phyloP scores from a whole-genome alignment of 139 green algal genomes.

The Chlamydomonas applanata region DNA sequence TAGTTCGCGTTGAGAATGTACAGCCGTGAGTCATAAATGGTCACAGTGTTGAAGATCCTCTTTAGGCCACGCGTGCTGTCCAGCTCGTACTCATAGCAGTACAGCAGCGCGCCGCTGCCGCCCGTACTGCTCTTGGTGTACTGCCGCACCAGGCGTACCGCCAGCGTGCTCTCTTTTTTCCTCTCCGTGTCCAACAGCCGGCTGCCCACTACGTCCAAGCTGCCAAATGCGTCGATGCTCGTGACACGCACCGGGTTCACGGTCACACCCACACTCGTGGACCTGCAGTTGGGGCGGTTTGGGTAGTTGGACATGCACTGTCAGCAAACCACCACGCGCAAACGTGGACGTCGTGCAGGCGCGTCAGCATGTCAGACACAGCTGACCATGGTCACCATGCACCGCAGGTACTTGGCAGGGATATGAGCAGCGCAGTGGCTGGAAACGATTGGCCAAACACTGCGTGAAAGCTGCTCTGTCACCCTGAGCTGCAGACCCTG shows the following conservation, averaged over 20 bases:
- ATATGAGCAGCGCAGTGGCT: neutral
- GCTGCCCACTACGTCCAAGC: constrained; percentile 44
- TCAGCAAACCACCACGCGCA: neutral
- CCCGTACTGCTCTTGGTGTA: constrained; percentile 9
- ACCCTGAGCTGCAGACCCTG: neutral
- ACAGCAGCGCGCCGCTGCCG: constrained; percentile 33
- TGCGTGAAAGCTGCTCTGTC: neutral
- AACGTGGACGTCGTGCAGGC: neutral
- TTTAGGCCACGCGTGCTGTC: constrained; percentile 75
- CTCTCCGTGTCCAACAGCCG: constrained; percentile 48
- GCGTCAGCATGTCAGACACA: no score
- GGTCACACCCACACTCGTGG: constrained; percentile 71
- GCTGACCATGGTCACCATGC: no score
- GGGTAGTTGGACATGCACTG: neutral
- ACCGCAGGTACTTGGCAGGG: no score
- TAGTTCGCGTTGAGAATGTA: constrained; percentile 8
- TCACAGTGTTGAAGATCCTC: constrained; percentile 70
- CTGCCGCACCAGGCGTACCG: constrained; percentile 41
- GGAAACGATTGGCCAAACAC: neutral
- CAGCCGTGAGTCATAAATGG: constrained; percentile 33
- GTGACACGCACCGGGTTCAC: constrained; percentile 68
- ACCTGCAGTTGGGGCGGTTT: constrained; percentile 18
- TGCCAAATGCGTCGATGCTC: constrained; percentile 63
- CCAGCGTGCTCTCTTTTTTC: constrained; percentile 68
- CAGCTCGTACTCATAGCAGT: constrained; percentile 79